Conservation (phyloP, 495 filamentous ascomycete species). For the Parathielavia appendiculata region DNA sequence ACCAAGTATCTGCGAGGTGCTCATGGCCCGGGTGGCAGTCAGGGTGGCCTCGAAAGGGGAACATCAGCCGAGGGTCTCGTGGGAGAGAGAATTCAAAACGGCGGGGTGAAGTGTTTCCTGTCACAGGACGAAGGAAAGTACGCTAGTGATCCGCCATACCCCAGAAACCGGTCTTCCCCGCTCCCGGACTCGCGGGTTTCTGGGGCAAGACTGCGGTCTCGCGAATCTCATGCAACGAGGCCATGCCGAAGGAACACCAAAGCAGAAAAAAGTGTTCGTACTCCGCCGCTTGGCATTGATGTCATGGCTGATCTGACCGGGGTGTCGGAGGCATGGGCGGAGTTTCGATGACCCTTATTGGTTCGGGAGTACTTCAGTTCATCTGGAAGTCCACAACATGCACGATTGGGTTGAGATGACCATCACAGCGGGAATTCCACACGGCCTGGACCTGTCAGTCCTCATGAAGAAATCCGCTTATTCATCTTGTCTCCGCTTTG, state of each 20-base stretch:
- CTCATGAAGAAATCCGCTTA: too few relatives aligned
- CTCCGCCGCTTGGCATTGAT: slow-evolving; percentile 10
- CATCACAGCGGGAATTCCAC: too few relatives aligned
- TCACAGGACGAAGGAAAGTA: not conserved
- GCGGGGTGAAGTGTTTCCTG: not conserved
- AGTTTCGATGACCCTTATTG: too few relatives aligned
- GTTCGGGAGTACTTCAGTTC: too few relatives aligned
- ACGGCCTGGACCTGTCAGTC: too few relatives aligned
- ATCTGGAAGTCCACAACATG: too few relatives aligned
- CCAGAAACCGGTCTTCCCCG: not conserved
- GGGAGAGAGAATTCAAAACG: not conserved
- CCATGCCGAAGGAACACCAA: not conserved
- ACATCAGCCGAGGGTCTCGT: not conserved
- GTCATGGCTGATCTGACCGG: slow-evolving; percentile 1
- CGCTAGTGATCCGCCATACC: not conserved
- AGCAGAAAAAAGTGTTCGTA: not conserved
- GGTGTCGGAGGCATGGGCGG: slow-evolving; percentile 10
- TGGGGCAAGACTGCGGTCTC: not conserved
- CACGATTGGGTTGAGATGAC: too few relatives aligned
- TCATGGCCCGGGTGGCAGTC: not conserved
- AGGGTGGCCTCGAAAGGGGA: not conserved
- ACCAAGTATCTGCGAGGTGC: slow-evolving; percentile 5
- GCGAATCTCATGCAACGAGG: not conserved
- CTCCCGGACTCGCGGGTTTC: not conserved
- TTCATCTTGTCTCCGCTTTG: too few relatives aligned